Evolutionary conservation across 2,329 filamentous ascomycete species (phyloP).

Genomic region (Lachnellula willkommii): DNA sequence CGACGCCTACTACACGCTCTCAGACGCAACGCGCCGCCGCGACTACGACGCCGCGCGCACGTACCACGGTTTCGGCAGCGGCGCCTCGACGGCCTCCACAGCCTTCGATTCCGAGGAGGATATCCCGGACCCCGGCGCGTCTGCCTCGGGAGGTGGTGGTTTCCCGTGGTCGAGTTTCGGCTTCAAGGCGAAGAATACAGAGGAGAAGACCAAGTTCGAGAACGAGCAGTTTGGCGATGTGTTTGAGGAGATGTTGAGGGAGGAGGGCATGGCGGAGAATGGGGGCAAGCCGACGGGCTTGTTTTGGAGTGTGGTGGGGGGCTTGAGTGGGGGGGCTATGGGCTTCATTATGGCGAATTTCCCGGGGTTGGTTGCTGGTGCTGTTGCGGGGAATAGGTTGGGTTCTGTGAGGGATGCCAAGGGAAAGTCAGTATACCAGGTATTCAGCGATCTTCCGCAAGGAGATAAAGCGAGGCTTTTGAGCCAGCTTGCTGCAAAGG

Average conservation of each 20-base stretch:
- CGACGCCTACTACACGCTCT: conserved; percentile 89
- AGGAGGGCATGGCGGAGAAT: conserved; percentile 76
- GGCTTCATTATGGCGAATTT: conserved; percentile 95
- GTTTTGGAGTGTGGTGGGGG: conserved; percentile 85
- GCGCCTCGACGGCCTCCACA: conserved; percentile 37
- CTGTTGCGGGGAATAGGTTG: conserved; percentile 87
- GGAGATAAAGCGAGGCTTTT: conserved; percentile 75
- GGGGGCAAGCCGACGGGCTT: conserved; percentile 58
- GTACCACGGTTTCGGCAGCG: conserved; percentile 46
- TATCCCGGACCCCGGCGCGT: conserved; percentile 36
- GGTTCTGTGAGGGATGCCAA: conserved; percentile 83
- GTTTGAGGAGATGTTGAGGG: conserved; percentile 84
- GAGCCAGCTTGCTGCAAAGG: conserved; percentile 76
- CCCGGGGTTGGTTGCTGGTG: conserved; percentile 80
- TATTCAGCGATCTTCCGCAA: conserved; percentile 66
- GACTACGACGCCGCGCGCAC: conserved; percentile 76
- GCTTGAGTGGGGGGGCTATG: conserved; percentile 79
- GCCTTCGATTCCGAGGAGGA: conserved; percentile 42
- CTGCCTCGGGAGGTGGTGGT: conserved; percentile 32
- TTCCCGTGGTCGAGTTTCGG: conserved; percentile 75
- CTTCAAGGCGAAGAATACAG: conserved; percentile 42
- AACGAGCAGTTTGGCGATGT: conserved; percentile 82
- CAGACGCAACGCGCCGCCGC: conserved; percentile 66
- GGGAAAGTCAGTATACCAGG: conserved; percentile 91
- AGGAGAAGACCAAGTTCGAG: conserved; percentile 55